Conservation (phyloP, 2,329 filamentous ascomycete species). For the Botrytis elliptica region DNA sequence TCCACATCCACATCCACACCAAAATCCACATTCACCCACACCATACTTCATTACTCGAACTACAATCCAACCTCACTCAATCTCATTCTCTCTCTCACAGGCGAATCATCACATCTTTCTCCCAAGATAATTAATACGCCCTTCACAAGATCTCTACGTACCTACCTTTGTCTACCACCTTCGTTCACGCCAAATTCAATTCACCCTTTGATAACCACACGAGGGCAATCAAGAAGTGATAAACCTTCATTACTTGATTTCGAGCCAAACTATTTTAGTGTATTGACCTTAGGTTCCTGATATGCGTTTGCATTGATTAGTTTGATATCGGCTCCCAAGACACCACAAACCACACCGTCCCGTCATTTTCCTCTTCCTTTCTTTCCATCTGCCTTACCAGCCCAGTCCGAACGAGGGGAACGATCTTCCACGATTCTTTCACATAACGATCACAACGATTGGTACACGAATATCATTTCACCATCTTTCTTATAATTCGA, state of each 20-base stretch:
- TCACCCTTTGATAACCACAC: neutral
- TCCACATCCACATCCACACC: neutral
- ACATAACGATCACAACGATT: neutral
- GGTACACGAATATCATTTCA: neutral
- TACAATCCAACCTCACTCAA: neutral
- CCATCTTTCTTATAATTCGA: conserved; percentile 26
- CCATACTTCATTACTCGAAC: neutral
- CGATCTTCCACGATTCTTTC: neutral
- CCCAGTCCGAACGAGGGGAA: neutral
- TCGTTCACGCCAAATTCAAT: neutral
- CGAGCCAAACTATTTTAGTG: neutral
- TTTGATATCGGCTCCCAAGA: neutral
- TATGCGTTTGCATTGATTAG: conserved; percentile 1
- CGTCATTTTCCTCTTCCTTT: neutral
- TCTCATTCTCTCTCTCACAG: neutral
- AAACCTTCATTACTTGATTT: neutral
- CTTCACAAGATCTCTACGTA: neutral
- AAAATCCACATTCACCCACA: neutral
- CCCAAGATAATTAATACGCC: neutral
- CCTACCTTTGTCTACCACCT: neutral
- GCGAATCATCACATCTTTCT: neutral
- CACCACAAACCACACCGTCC: neutral
- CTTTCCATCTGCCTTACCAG: neutral
- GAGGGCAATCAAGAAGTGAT: neutral
- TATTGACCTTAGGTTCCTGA: neutral